Evolutionary conservation across 78 protist species (phyloP).

Genomic region (Salpingoeca rosetta): DNA sequence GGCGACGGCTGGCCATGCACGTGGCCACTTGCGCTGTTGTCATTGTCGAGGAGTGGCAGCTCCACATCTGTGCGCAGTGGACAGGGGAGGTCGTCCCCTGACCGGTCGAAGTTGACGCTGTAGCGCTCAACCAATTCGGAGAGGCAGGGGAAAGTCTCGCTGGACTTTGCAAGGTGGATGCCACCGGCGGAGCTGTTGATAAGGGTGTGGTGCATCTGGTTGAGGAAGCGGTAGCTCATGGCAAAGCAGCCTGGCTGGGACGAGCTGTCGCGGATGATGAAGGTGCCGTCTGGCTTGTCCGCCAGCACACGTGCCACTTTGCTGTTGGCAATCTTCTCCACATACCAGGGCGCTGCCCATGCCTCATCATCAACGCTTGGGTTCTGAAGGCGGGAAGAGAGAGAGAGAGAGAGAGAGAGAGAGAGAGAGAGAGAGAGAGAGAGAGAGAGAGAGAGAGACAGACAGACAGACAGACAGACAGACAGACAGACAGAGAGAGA

Average conservation of each 20-base stretch:
- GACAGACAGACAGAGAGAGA: too few species aligned
- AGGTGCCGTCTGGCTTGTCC: neutral
- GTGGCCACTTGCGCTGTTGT: too few species aligned
- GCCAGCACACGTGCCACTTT: neutral
- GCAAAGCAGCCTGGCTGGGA: neutral
- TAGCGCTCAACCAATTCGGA: neutral
- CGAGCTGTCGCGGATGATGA: neutral
- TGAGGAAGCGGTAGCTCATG: neutral
- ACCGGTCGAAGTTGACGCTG: neutral
- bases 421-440: too few species aligned
- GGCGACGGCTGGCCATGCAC: too few species aligned
- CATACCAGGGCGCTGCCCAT: neutral
- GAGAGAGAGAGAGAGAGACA: too few species aligned
- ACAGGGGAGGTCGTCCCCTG: neutral
- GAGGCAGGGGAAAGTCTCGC: neutral
- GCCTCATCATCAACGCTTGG: neutral
- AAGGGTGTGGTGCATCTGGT: neutral
- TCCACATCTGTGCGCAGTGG: neutral
- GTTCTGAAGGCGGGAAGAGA: too few species aligned
- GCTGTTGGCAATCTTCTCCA: neutral
- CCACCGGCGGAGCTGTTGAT: neutral
- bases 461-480: too few species aligned
- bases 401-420: too few species aligned
- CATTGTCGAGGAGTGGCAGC: too few species aligned
- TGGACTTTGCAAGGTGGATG: neutral